Percentiles rank a stretch among this genome's conserved stretches.
These are phyloP conservation scores for Prunus padus DNA, from an alignment of 306 rosid species.

Conservation along the genomic window DNA sequence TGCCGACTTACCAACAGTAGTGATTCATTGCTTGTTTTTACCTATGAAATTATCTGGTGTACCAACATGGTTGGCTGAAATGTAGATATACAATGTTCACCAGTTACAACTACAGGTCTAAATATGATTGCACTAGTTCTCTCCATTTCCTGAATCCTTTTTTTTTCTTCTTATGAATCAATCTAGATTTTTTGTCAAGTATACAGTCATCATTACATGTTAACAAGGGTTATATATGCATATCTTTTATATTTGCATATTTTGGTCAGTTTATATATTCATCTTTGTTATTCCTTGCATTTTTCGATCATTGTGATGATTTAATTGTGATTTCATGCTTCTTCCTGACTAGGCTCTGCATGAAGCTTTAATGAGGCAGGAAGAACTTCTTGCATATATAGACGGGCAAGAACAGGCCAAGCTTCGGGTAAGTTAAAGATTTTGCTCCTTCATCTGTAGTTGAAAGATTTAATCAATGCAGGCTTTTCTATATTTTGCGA, in stretches of 20 bases:
- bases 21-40: background rate
- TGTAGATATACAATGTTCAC: background rate
- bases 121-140: too few species aligned
- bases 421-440: slow-evolving; percentile 41
- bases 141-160: background rate
- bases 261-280: background rate
- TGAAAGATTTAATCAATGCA: slow-evolving; percentile 1
- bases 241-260: background rate
- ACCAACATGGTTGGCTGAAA: background rate
- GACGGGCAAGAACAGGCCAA: slow-evolving; percentile 60
- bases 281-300: background rate
- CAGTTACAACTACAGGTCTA: too few species aligned
- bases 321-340: slow-evolving; percentile 14
- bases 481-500: background rate
- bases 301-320: slow-evolving; percentile 3
- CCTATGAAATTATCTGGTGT: background rate
- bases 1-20: background rate
- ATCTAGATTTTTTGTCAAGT: background rate
- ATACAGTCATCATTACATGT: too few species aligned
- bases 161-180: too few species aligned
- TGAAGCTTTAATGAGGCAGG: slow-evolving; percentile 82
- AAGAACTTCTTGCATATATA: slow-evolving; percentile 81
- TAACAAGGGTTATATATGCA: too few species aligned
- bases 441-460: background rate
- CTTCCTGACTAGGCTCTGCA: slow-evolving; percentile 60